phyloP scores from a whole-genome alignment of 176 grass and related monocot genomes.

The Guadua angustifolia region DNA sequence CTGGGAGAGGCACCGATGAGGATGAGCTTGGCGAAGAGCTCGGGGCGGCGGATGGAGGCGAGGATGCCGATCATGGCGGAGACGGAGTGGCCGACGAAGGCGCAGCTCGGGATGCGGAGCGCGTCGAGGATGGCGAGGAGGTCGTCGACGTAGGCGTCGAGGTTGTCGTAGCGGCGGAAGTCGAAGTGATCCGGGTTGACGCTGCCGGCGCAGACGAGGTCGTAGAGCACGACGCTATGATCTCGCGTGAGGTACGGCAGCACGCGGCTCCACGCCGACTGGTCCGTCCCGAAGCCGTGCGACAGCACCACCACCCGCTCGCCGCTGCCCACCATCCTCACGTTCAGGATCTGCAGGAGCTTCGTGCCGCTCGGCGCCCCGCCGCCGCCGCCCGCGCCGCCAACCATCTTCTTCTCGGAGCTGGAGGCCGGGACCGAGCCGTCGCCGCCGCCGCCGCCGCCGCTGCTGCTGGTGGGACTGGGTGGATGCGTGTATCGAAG shows the following conservation, averaged over 20 bases:
- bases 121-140: constrained; percentile 79
- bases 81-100: constrained; percentile 92
- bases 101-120: constrained; percentile 70
- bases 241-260: constrained; percentile 85
- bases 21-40: constrained; percentile 87
- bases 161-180: constrained; percentile 79
- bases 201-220: constrained; percentile 92
- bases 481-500: constrained; percentile 47
- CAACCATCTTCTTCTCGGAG: constrained; percentile 48
- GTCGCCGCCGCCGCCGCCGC: constrained; percentile 33
- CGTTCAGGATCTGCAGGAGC: constrained; percentile 97
- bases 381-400: constrained; percentile 36
- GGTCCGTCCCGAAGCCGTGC: constrained; percentile 95
- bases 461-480: constrained; percentile 39
- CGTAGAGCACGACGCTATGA: constrained; percentile 88
- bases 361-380: constrained; percentile 60
- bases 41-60: constrained; percentile 80
- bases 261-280: constrained; percentile 93
- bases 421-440: constrained; percentile 26
- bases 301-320: constrained; percentile 88
- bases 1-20: constrained; percentile 88
- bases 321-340: constrained; percentile 65
- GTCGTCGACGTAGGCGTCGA: constrained; percentile 95
- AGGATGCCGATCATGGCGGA: constrained; percentile 98
- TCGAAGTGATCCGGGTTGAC: constrained; percentile 97